Conservation (phyloP, 768 basidiomycete species). For the Amanita rimosa region DNA sequence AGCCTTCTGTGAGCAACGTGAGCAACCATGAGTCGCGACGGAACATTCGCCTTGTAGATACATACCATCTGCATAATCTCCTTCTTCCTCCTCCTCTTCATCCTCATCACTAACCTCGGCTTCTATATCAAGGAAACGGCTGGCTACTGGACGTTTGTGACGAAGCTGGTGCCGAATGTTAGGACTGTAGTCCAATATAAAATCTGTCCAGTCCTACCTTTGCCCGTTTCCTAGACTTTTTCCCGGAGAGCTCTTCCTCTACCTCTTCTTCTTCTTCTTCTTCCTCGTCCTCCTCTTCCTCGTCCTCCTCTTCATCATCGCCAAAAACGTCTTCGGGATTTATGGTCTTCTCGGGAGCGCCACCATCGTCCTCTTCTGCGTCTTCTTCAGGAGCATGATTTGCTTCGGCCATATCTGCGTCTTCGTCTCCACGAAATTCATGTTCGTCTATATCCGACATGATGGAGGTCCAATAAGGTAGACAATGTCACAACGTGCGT, state of each 20-base stretch:
- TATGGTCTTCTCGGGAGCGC: constrained; percentile 26
- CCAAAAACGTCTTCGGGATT: constrained; percentile 26
- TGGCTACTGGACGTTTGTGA: constrained; percentile 53
- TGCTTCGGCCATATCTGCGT: constrained; percentile 2
- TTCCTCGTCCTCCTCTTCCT: constrained; percentile 26
- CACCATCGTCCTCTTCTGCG: background rate
- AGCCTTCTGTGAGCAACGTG: constrained; percentile 37
- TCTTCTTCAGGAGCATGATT: background rate
- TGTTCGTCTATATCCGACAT: constrained; percentile 11
- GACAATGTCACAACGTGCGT: too few relatives aligned
- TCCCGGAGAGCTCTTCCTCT: constrained; percentile 39
- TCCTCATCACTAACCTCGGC: constrained; percentile 97
- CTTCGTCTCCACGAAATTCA: constrained; percentile 5
- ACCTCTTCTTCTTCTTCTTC: constrained; percentile 38
- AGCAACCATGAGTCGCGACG: constrained; percentile 7
- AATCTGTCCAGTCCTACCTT: constrained; percentile 39
- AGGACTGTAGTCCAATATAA: constrained; percentile 1
- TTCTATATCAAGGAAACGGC: constrained; percentile 90
- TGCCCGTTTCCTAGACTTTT: constrained; percentile 44
- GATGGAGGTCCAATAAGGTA: background rate
- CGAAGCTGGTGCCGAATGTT: constrained; percentile 32
- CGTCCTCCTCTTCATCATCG: constrained; percentile 22
- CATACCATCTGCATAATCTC: constrained; percentile 52
- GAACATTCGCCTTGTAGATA: constrained; percentile 3
- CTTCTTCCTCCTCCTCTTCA: constrained; percentile 81